Evolutionary conservation across 1,284 basidiomycete genomes (phyloP), one percentile per base, ranked within the genome.

Genomic region (Cryptococcus sp.): DNA sequence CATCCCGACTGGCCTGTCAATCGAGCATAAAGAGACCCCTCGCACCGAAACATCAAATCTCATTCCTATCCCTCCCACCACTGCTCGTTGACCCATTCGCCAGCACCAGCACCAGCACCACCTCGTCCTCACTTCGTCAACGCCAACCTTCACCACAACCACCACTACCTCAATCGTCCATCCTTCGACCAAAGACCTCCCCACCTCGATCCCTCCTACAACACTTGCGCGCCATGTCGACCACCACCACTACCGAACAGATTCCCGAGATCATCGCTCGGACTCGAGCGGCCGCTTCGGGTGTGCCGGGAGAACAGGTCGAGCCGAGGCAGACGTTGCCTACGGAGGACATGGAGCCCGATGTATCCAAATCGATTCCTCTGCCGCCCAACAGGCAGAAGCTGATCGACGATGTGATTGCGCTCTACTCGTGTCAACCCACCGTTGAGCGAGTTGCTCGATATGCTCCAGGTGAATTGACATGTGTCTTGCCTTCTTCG

Each of bases 321-420:
- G 64, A 66, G 44, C 60, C 59, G 23, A 43, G 64, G 19, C 64
- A 66, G 47, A 58, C 57, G 21, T 48, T 60, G 1, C 60, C 64
- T 5, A 66, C 62, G 2, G 64, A 66, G 32, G 62, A 66, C 32
- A 63, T 62, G 62, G 59, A 66, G 41, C 64, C 64, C 7, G 47
- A 66, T 33, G 57, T 59, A 10, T 51, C 52, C 31, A 63, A 62
- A 40, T 58, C 56, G 23, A 66, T 64, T 39, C 52, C 51, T 12
- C 42, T 66, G 11, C 58, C 62, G 10, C 57, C 54, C 5, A 64
- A 63, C 40, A 43, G 63, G 34, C 63, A 66, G 48, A 57, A 47
- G 34, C 39, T 66, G 34, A 50, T 67, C n/a, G 65, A 67, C 32
- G 63, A 65, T 48, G 56, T 67, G 16, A 63, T 67, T 22, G 65